Conservation (phyloP, 768 basidiomycete genomes). For the Tephrocybe rancida region DNA sequence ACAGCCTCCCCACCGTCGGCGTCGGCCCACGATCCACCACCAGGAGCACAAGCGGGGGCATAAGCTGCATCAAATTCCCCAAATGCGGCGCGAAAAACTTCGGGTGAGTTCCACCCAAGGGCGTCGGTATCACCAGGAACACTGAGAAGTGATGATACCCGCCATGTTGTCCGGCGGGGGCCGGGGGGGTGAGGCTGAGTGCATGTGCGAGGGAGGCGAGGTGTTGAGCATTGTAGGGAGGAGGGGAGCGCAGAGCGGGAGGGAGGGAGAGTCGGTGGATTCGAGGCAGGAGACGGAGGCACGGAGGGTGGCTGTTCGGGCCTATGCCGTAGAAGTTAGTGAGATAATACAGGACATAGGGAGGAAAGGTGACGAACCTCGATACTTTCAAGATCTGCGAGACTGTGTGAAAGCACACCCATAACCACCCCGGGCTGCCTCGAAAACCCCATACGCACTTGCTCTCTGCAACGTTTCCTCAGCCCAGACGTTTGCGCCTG, state of each 20-base stretch:
- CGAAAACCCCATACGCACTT: slow-evolving; percentile 71
- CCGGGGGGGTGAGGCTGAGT: slow-evolving; percentile 25
- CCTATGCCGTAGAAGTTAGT: slow-evolving; percentile 36
- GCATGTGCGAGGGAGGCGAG: slow-evolving; percentile 56
- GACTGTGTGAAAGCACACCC: slow-evolving; percentile 63
- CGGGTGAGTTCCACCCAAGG: slow-evolving; percentile 69
- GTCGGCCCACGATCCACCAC: slow-evolving; percentile 50
- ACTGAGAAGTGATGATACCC: slow-evolving; percentile 55
- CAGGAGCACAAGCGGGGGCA: slow-evolving; percentile 73
- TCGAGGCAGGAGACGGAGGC: slow-evolving; percentile 72
- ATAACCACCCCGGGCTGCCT: slow-evolving; percentile 73
- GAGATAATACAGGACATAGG: too few relatives aligned
- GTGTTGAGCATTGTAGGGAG: slow-evolving; percentile 77
- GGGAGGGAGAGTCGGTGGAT: slow-evolving; percentile 57
- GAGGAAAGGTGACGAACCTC: slow-evolving; percentile 42
- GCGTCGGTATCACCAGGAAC: slow-evolving; percentile 71
- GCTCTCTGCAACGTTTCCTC: slow-evolving; percentile 42
- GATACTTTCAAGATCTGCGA: slow-evolving; percentile 66
- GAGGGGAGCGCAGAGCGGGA: slow-evolving; percentile 59
- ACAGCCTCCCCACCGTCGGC: slow-evolving; percentile 47
- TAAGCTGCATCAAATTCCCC: slow-evolving; percentile 64
- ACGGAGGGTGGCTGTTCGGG: slow-evolving; percentile 71
- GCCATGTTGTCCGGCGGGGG: not conserved
- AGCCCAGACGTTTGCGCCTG: slow-evolving; percentile 28
- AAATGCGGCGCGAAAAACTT: slow-evolving; percentile 77